phyloP scores from a whole-genome alignment of 1,139 yeast genomes.

The Debaryomycetaceae sp. region DNA sequence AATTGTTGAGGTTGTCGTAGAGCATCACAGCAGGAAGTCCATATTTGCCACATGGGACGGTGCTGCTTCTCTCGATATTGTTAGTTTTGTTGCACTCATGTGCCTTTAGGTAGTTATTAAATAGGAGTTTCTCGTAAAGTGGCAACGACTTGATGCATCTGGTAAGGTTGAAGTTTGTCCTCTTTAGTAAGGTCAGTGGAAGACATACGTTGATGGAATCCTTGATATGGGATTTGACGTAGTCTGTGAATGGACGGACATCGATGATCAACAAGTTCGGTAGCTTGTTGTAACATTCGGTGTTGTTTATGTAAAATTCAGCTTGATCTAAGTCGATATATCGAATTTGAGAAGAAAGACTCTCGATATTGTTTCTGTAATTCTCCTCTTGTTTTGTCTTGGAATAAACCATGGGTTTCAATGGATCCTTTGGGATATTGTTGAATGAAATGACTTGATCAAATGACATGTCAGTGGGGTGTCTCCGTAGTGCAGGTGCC shows the following conservation, averaged over 20 bases:
- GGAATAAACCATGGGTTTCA: not conserved
- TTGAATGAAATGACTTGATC: not conserved
- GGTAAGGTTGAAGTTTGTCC: constrained; percentile 57
- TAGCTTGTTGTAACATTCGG: constrained; percentile 3
- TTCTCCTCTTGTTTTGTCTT: not conserved
- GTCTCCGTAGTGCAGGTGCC: not conserved
- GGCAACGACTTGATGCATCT: constrained; percentile 60
- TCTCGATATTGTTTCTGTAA: constrained; percentile 8
- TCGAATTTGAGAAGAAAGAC: constrained; percentile 6
- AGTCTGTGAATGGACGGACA: constrained; percentile 68
- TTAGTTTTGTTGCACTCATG: constrained; percentile 7
- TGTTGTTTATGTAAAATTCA: constrained; percentile 3
- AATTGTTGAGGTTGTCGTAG: constrained; percentile 31
- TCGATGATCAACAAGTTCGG: constrained; percentile 51
- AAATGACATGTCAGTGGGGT: not conserved
- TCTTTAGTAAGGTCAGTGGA: constrained; percentile 73
- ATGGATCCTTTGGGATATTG: not conserved
- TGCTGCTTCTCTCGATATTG: constrained; percentile 8
- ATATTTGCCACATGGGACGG: constrained; percentile 25
- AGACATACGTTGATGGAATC: constrained; percentile 66
- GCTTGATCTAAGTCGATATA: constrained; percentile 5
- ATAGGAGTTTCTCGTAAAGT: constrained; percentile 32
- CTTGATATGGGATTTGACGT: constrained; percentile 46
- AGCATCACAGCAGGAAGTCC: constrained; percentile 25
- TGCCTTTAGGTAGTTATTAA: constrained; percentile 7